Base-by-base conservation (phyloP, 75 land plant genomes). In the Selaginella tamariscina region DNA sequence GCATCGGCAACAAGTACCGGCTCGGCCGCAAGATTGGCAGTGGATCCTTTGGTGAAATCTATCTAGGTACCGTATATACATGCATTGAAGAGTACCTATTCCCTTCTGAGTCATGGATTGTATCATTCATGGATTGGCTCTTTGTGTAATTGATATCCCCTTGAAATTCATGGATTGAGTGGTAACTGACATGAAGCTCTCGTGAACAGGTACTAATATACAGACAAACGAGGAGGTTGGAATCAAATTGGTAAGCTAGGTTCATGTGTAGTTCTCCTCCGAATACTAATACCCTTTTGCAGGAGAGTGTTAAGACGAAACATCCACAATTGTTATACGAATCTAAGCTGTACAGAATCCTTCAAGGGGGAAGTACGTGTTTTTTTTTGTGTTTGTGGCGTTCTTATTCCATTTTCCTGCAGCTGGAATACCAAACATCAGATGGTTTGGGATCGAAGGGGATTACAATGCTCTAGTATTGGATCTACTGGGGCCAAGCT, bases 401-500 rank as follows among this genome's bases (percentile, higher is more conserved):
- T 67, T 62, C 68, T 62, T 18, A 18, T 55, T 24, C 66, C 55
- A 30, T 69, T 55, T 2, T 32, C 32, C 29, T 69, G 68, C 80
- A 86, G 89, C 84, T 79, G 89, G 89, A 54, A 77, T 91, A 31
- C 81, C 96, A 22, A 71, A 74, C 56, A 85, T 80, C 31, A 85
- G 79, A 69, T 91, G 96, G 96, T 88, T 75, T 62, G 96, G 96
- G 1, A 69, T 77, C 0, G 89, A 91, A 65, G 86, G 89, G 30
- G 96, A 88, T 27, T 88, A 85, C 71, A 85, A 85, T 79, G 71
- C 75, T 29, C 76, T 91, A 64, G 92, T 88, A 13, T 72, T 91
- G 54, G 96, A 91, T 74, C 83, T 91, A 73, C 74, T 91, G 73
- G 96, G 96, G 5, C 96, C 96, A 26, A 88, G 96, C 67, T 80